Conservation (phyloP, 2,329 filamentous ascomycete species). For the Trichoderma cornu-damae region DNA sequence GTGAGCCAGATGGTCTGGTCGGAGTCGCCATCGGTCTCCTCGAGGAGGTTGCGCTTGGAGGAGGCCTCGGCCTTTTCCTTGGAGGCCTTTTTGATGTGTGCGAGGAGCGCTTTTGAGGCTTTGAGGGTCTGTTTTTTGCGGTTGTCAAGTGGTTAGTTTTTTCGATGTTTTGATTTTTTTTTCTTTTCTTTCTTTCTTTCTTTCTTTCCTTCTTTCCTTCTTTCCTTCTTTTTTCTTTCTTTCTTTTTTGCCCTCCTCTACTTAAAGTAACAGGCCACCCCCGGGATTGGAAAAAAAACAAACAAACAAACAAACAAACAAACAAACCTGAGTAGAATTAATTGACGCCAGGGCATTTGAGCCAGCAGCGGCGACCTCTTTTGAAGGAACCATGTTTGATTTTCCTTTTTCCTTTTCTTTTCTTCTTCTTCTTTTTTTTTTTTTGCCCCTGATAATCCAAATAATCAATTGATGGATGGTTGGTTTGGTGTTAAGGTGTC, state of each 20-base stretch:
- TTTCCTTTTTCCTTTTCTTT: too few relatives aligned
- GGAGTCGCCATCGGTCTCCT: slow-evolving; percentile 39
- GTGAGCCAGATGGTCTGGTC: slow-evolving; percentile 57
- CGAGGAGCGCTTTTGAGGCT: slow-evolving; percentile 57
- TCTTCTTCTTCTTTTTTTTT: too few relatives aligned
- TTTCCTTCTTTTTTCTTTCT: not conserved
- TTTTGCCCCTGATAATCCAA: not conserved
- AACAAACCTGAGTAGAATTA: slow-evolving; percentile 40
- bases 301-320: too few relatives aligned
- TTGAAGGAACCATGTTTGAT: slow-evolving; percentile 39
- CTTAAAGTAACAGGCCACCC: not conserved
- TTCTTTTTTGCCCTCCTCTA: not conserved
- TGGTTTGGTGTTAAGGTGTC: slow-evolving; percentile 25
- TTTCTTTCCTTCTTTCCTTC: too few relatives aligned
- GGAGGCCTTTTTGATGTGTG: slow-evolving; percentile 55
- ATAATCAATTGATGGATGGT: not conserved
- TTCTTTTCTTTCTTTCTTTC: too few relatives aligned
- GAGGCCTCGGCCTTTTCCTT: slow-evolving; percentile 42
- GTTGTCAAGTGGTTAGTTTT: slow-evolving; percentile 14
- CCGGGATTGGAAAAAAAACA: not conserved
- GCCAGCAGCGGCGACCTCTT: slow-evolving; percentile 34
- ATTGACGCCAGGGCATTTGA: slow-evolving; percentile 33
- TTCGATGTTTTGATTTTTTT: not conserved
- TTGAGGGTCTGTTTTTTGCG: slow-evolving; percentile 50
- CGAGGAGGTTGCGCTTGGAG: slow-evolving; percentile 53